Evolutionary conservation across 2,329 filamentous ascomycete genomes (phyloP), one percentile per base, ranked within the genome.

Genomic region (Epichloe brachyelytri): DNA sequence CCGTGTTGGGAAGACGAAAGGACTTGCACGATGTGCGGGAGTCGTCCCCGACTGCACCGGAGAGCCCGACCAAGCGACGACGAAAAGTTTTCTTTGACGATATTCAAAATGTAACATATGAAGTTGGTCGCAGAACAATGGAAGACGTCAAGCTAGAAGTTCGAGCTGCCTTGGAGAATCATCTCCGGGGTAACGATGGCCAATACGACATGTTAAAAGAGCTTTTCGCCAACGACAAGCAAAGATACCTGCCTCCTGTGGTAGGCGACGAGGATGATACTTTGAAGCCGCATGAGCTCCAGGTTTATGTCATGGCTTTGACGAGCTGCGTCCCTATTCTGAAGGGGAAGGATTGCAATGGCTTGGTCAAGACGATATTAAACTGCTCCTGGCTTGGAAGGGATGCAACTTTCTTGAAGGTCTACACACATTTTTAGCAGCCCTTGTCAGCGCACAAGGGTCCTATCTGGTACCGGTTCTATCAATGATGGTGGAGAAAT

Each of bases 381-480:
- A 68, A 72, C 49, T 81, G 77, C 61, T 75, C 77, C 36, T 86
- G 82, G 82, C 69, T 83, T 37, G 81, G 79, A 10, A 75, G 80
- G 51, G 80, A 84, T 54, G 76, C 80, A 30, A 71, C 74, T 37
- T 88, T 88, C 61, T 74, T 81, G 51, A 78, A 79, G 58, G 77
- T 80, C 48, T 89, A 86, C 62, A 74, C 77, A 51, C 76, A 82
- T 59, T 85, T 58, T 68, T 88, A 22, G 78, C 79, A 17, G 80
- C 82, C 38, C 71, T 98, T 44, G 81, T 89, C 49, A 94, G 87
- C 54, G 85, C 89, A 0, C 88, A 96, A 61, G 84, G 86, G 43
- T 82, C 80, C 14, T 94, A 88, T 66, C 78, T 94, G 36, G 77
- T 76, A 20, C 74, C 80, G 19, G 82, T 95, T 39, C 76, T 96